Base-by-base conservation (phyloP, 805 yeast species). In the Cyberlindnera lachancei region DNA sequence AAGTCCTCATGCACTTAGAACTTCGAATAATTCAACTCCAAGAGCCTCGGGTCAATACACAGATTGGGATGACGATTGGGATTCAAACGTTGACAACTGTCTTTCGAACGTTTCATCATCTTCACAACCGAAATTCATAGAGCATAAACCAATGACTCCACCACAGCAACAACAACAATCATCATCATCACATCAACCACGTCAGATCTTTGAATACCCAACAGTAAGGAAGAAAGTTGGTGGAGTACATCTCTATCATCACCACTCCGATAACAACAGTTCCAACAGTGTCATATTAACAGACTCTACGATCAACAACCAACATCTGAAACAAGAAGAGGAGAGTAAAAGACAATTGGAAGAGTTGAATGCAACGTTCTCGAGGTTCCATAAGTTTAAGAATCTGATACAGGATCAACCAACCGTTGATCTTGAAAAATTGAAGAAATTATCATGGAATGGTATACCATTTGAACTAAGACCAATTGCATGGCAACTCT, bases 1-100 rank as follows among this genome's bases (percentile, higher is more conserved):
- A 15, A 36, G 34, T 8, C 41, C 40, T 3, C 40, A 33, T n/a
- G 33, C 26, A 18, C 34, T 30, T 13, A 14, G 23, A 7, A 29
- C 41, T 15, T 32, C 40, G 6, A 35, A 33, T 3, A 34, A 44
- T 10, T 37, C 48, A 11, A 38, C 49, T 16, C 56, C 55, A 6
- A 52, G 57, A 28, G 50, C 45, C 26, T 55, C 59, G 20, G 52
- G 40, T 29, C 56, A 55, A 35, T 80, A 79, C 50, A 63, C 75
- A 27, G 95, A 87, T 51, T 61, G 79, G 36, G 95, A 87, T 53
- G 94, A 83, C 45, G 96, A 86, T 56, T 87, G 96, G 96, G 90
- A 86, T 54, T 94, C 90, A 10, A 79, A 76, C 27, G 76, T 71
- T 34, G 74, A 70, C 28, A 64, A 61, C 38, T 56, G 48, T 5